phyloP scores from a whole-genome alignment of 768 basidiomycete species.

The Paxillus rubicundulus region DNA sequence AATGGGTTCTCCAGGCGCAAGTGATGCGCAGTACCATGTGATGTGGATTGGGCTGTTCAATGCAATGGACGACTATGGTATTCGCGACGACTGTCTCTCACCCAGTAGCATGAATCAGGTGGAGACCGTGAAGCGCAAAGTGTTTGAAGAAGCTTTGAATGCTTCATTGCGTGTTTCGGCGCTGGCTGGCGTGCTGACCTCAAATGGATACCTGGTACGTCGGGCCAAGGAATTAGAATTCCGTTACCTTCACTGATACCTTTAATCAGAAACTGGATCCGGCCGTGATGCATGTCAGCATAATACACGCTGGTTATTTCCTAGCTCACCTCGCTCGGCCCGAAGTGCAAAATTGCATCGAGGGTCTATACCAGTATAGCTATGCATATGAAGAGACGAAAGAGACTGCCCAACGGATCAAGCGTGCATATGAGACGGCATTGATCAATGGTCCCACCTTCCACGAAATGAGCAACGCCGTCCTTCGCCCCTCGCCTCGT shows the following conservation, averaged over 20 bases:
- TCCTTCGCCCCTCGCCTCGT: slow-evolving; percentile 25
- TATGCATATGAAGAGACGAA: slow-evolving; percentile 84
- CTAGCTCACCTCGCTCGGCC: slow-evolving; percentile 80
- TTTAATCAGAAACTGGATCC: slow-evolving; percentile 66
- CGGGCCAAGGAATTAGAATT: slow-evolving; percentile 3
- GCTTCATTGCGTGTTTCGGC: slow-evolving; percentile 86
- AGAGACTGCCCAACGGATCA: slow-evolving; percentile 70
- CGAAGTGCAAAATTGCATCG: slow-evolving; percentile 81
- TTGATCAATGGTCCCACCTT: slow-evolving; percentile 36
- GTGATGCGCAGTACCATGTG: slow-evolving; percentile 87
- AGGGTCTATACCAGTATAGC: slow-evolving; percentile 84
- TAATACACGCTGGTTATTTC: slow-evolving; percentile 79
- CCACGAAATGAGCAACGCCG: slow-evolving; percentile 40
- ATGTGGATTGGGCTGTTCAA: slow-evolving; percentile 87
- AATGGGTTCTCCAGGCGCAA: slow-evolving; percentile 50
- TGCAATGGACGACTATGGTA: slow-evolving; percentile 81
- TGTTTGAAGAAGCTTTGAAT: slow-evolving; percentile 80
- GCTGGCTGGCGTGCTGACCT: slow-evolving; percentile 79
- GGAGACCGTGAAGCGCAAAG: slow-evolving; percentile 62
- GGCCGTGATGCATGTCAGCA: slow-evolving; percentile 85
- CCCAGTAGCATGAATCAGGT: slow-evolving; percentile 53
- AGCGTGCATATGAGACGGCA: slow-evolving; percentile 45
- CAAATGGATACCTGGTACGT: slow-evolving; percentile 82
- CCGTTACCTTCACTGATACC: slow-evolving; percentile 10
- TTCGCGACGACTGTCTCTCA: slow-evolving; percentile 53